Percentiles rank a stretch among this genome's conserved stretches.
These are phyloP conservation scores for Phytophthora ramorum DNA, from an alignment of 352 stramenopile genomes.

Conservation along the genomic window DNA sequence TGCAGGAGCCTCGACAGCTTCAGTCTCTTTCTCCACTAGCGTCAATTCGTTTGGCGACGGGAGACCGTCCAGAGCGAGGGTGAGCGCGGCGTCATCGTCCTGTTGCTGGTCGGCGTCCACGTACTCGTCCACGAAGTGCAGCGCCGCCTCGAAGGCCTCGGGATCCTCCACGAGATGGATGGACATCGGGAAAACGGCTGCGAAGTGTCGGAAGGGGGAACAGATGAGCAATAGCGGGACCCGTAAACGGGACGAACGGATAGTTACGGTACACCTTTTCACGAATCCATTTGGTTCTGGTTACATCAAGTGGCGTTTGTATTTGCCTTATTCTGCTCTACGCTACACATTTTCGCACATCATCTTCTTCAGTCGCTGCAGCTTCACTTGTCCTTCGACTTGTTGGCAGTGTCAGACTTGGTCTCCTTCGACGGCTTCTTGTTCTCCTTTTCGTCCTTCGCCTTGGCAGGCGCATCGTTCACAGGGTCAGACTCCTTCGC, in stretches of 20 bases:
- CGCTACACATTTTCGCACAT: not conserved
- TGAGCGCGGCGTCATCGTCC: constrained; percentile 8
- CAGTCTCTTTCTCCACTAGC: constrained; percentile 4
- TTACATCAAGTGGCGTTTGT: constrained; percentile 3
- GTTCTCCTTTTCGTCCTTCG: constrained; percentile 8
- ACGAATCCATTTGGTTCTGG: not conserved
- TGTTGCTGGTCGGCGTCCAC: not conserved
- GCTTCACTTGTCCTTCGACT: constrained; percentile 14
- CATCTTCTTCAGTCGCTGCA: not conserved
- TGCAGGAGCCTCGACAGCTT: not conserved
- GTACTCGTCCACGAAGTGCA: constrained; percentile 46
- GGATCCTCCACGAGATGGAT: constrained; percentile 34
- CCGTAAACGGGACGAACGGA: too few species aligned
- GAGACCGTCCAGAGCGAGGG: constrained; percentile 21
- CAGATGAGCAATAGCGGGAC: too few species aligned
- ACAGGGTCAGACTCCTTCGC: constrained; percentile 6
- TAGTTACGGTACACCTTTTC: too few species aligned
- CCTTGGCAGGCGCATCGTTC: not conserved
- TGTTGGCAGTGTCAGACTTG: constrained; percentile 8
- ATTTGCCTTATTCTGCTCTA: constrained; percentile 8
- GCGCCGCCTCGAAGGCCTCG: constrained; percentile 37
- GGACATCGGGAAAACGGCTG: not conserved
- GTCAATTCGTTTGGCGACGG: constrained; percentile 20
- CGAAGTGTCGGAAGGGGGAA: too few species aligned
- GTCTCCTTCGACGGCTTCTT: constrained; percentile 10